These are phyloP conservation scores for Macrophomina phaseolina DNA, from an alignment of 2,329 filamentous ascomycete genomes.

Conservation along the genomic window DNA sequence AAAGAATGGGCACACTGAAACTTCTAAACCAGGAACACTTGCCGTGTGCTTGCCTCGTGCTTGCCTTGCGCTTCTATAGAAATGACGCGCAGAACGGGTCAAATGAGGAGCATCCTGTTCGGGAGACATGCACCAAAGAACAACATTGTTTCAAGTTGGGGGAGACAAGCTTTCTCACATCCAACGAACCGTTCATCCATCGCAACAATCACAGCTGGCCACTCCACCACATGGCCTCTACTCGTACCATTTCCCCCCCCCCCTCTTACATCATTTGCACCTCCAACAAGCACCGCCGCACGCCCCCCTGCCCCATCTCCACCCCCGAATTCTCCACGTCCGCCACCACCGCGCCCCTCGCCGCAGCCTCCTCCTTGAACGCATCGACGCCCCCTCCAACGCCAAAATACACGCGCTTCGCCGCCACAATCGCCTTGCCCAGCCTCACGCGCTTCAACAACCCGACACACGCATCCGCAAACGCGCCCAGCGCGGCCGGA, in stretches of 20 bases:
- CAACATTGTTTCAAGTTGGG: too few species aligned
- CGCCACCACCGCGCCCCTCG: slow-evolving; percentile 51
- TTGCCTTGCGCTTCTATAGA: too few species aligned
- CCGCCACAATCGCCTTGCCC: slow-evolving; percentile 70
- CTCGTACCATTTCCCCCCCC: background rate
- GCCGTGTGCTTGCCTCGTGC: too few species aligned
- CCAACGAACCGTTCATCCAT: too few species aligned
- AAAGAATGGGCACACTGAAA: too few species aligned
- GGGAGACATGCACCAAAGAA: too few species aligned
- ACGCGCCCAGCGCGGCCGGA: slow-evolving; percentile 70
- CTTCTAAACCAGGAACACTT: too few species aligned
- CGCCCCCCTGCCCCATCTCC: slow-evolving; percentile 44
- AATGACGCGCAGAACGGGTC: too few species aligned
- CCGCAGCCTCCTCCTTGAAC: slow-evolving; percentile 59
- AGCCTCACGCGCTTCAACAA: slow-evolving; percentile 60
- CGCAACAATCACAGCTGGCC: too few species aligned
- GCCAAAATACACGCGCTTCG: slow-evolving; percentile 83
- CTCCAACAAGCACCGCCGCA: slow-evolving; percentile 50
- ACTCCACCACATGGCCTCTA: too few species aligned
- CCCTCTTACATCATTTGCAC: slow-evolving; percentile 29
- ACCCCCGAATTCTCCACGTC: slow-evolving; percentile 57
- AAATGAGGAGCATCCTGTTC: too few species aligned
- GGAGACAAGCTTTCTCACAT: too few species aligned
- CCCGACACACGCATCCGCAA: slow-evolving; percentile 69
- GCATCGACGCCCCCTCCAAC: slow-evolving; percentile 83